Evolutionary conservation across 768 basidiomycete species (phyloP).

Genomic region (Boletus bicolor): DNA sequence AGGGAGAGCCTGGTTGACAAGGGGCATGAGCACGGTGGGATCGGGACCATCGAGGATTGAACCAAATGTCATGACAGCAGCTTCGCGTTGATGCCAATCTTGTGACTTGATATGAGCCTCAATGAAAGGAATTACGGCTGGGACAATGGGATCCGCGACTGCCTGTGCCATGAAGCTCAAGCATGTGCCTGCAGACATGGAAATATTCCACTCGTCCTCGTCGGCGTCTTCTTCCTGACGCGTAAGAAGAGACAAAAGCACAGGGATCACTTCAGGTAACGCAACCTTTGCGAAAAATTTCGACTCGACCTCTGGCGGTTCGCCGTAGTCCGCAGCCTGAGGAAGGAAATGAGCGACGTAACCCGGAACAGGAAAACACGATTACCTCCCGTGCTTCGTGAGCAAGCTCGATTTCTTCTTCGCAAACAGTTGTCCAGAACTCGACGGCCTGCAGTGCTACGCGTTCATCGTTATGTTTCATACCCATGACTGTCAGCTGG

Average conservation of each 20-base stretch:
- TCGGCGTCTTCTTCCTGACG: conserved; percentile 96
- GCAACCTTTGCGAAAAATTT: conserved; percentile 93
- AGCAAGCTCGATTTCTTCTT: conserved; percentile 91
- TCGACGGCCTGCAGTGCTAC: conserved; percentile 97
- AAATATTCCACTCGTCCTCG: conserved; percentile 98
- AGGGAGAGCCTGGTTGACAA: conserved; percentile 91
- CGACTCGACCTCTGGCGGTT: conserved; percentile 79
- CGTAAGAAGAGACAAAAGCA: conserved; percentile 82
- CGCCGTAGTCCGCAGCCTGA: conserved; percentile 87
- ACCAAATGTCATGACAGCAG: conserved; percentile 97
- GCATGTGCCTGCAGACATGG: conserved; percentile 96
- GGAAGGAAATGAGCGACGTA: conserved; percentile 8
- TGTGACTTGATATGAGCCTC: conserved; percentile 89
- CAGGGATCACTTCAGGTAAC: conserved; percentile 90
- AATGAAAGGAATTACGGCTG: conserved; percentile 95
- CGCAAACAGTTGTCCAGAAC: conserved; percentile 99
- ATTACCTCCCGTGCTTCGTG: conserved; percentile 88
- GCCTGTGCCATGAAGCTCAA: conserved; percentile 85
- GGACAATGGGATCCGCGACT: conserved; percentile 87
- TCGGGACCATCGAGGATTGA: conserved; percentile 97
- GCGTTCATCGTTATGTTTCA: conserved; percentile 88
- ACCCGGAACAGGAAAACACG: background rate
- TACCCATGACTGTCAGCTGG: conserved; percentile 94
- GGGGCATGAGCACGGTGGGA: conserved; percentile 77
- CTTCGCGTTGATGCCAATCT: conserved; percentile 96